Evolutionary conservation across 768 basidiomycete species (phyloP).

Genomic region (Suillus sp.): DNA sequence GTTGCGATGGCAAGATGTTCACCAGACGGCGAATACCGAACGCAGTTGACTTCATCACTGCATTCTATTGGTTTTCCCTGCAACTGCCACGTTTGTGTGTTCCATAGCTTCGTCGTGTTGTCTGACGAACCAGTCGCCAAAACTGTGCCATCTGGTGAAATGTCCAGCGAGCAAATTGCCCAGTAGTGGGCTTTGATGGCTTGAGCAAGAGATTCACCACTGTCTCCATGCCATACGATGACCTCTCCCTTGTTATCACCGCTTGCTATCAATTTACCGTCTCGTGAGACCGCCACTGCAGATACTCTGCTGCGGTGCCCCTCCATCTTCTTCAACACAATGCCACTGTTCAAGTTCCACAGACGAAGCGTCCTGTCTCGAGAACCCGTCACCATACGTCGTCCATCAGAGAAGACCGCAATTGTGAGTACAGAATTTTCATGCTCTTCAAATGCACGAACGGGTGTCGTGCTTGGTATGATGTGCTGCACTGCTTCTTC

Average conservation of each 20-base stretch:
- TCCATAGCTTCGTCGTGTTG: neutral
- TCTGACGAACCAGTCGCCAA: neutral
- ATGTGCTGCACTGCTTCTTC: neutral
- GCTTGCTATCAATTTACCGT: neutral
- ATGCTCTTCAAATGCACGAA: neutral
- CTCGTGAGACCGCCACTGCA: neutral
- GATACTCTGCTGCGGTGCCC: neutral
- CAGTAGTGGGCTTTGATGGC: neutral
- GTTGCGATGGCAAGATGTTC: neutral
- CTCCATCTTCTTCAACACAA: slow-evolving; percentile 3
- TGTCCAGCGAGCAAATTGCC: neutral
- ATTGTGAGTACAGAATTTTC: neutral
- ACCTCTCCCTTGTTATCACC: slow-evolving; percentile 1
- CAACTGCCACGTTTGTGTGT: neutral
- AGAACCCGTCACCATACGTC: neutral
- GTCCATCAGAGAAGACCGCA: neutral
- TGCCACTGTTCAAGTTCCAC: neutral
- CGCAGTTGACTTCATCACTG: neutral
- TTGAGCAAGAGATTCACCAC: neutral
- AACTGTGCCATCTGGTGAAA: neutral
- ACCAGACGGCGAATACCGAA: neutral
- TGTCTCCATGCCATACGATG: neutral
- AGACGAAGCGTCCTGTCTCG: neutral
- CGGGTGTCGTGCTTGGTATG: neutral
- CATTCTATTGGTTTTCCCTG: neutral